Evolutionary conservation across 106 monocot species (phyloP), one percentile per base, ranked within the genome.

Genomic region (Platanthera zijinensis): DNA sequence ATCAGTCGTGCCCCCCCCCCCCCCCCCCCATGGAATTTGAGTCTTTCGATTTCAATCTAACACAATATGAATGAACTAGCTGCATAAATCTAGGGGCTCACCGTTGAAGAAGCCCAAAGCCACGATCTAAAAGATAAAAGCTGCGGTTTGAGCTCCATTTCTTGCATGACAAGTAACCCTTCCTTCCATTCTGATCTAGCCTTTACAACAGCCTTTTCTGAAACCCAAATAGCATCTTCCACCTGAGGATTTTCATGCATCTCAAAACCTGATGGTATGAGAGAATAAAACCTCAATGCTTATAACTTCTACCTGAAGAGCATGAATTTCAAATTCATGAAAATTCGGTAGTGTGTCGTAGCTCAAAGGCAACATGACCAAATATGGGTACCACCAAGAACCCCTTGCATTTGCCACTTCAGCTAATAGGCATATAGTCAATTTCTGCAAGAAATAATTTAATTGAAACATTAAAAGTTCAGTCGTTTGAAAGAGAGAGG

Each of bases 81-180:
- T 52, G 53, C 10, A 48, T 2, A 70, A 39, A 82, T 49, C 28
- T 49, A 82, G 32, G 12, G 22, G 47, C 94, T 84, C 77, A 95
- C 94, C 56, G 90, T 94, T 74, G 88, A 82, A 72, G 88, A 92
- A 11, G 99, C 99, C 99, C 99, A 99, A 78, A 94, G 86, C 99
- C 99, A 99, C 48, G 90, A 82, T 49, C 73, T 90, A 52, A 90
- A 84, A 72, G 79, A 87, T 66, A 80, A 78, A 75, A 99, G 76
- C 64, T 87, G 83, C n/a, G 85, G 82, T 63, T 83, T 90, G 19
- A 99, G 75, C 45, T 78, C 76, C 50, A 99, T 73, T 74, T 92
- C 85, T 83, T 84, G 84, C 87, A 95, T 84, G 39, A 99, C 71
- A 10, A 48, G 0, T 30, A 85, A 10, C 53, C 85, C 70, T 51